Percentiles rank a stretch among this genome's conserved stretches.
These are phyloP conservation scores for Macadamia integrifolia DNA, from an alignment of 164 flowering plant genomes.

Conservation along the genomic window DNA sequence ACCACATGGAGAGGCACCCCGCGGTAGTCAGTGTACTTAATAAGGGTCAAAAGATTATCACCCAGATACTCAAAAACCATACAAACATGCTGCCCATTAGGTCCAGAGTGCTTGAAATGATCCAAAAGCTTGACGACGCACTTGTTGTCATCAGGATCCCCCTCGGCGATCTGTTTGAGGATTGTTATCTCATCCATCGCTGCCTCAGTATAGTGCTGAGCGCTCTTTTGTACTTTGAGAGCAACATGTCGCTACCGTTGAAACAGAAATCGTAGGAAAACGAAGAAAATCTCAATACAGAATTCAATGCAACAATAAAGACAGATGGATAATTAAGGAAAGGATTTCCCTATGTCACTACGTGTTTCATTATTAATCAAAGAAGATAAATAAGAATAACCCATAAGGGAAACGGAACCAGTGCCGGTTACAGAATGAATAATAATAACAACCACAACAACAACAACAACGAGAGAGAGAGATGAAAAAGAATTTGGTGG, in stretches of 20 bases:
- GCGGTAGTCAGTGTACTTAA: conserved; percentile 67
- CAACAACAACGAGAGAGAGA: neutral
- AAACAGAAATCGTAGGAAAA: conserved; percentile 1
- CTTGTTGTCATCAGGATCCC: conserved; percentile 72
- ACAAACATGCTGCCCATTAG: conserved; percentile 95
- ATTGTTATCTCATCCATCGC: conserved; percentile 80
- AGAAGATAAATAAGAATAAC: neutral
- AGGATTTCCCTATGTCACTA: too few relatives aligned
- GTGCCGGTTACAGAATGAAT: neutral
- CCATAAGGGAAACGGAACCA: neutral
- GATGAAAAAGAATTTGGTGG: too few relatives aligned
- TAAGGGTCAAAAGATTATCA: conserved; percentile 84
- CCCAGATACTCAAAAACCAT: conserved; percentile 96
- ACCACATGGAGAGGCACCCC: conserved; percentile 75
- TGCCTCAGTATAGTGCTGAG: conserved; percentile 71
- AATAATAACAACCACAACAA: neutral
- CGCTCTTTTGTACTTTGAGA: conserved; percentile 75
- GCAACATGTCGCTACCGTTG: conserved; percentile 52
- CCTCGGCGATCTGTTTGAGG: conserved; percentile 76
- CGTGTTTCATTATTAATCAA: too few relatives aligned
- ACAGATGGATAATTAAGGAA: too few relatives aligned
- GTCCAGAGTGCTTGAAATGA: conserved; percentile 95
- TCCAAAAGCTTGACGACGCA: conserved; percentile 90
- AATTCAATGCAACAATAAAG: too few relatives aligned
- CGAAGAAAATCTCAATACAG: neutral